Base-by-base conservation (phyloP, 148 eudicot genomes). In the Vaccinium macrocarpon region DNA sequence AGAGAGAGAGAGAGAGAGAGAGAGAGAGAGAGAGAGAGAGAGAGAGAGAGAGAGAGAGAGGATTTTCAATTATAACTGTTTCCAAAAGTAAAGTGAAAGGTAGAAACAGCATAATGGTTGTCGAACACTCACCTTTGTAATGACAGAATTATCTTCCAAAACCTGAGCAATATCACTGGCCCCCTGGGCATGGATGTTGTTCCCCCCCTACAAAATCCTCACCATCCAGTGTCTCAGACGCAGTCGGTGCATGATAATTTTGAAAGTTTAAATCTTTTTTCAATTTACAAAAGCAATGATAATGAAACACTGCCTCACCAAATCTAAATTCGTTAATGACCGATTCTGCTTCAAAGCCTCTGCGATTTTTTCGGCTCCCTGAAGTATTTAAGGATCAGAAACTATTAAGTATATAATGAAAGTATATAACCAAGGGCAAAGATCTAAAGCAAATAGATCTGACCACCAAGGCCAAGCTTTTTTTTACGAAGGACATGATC, bases 351-450 rank as follows among this genome's bases (percentile, higher is more conserved):
- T 97, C 75, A 97, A 88, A 84, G 99, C 99, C 88, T 92, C 97
- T 0, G 97, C 99, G 75, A 97, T 90, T 86, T 89, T 91, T 84
- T 91, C 92, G 64, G 97, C 97, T 82, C 99, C 99, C 99, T 97
- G 87, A 84, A 35, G 51, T 53, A 89, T 77, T 78, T 76, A 64
- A 86, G 46, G 35, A 64, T 57, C 23, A 7, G 51, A 77, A 11
- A 70, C 38, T 32, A 83, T 48, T 46, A 46, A 35, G 50, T 51
- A 35, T 53, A 29, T 23, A 3, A 35, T 19, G 55, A 57, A 70
- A 29, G 38, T 82, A 70, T 66, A 25, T 49, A 73, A 66, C 59
- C 5, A n/a, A 51, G 78, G 62, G 18, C 70, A 11, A 23, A 12
- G 52, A 35, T 70, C 64, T 51, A 70, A 51, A 21, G 78, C 21